Evolutionary conservation across 108 stramenopile species (phyloP).

Genomic region (Fragilariopsis cylindrus): DNA sequence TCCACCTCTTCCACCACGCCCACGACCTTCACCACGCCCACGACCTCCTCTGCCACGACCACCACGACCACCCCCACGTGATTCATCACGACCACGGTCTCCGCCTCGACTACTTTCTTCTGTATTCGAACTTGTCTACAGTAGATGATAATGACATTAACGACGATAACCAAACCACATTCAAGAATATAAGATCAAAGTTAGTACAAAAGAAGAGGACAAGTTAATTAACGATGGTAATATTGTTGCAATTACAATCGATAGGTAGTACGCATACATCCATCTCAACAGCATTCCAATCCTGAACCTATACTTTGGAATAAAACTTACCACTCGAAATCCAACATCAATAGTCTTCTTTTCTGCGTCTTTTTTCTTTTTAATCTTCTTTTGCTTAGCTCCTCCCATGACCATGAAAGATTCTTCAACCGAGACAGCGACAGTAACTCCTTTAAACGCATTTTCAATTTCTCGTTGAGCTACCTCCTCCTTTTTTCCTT

Average conservation of each 20-base stretch:
- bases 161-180: background rate
- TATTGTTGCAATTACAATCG: too few relatives aligned
- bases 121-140: constrained; percentile 39
- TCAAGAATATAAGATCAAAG: background rate
- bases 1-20: constrained; percentile 41
- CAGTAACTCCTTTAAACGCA: constrained; percentile 55
- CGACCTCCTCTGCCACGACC: constrained; percentile 42
- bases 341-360: constrained; percentile 72
- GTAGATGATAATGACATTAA: background rate
- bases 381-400: constrained; percentile 65
- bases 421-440: constrained; percentile 48
- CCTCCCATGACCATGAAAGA: constrained; percentile 85
- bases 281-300: background rate
- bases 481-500: constrained; percentile 50
- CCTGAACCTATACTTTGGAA: background rate
- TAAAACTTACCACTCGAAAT: constrained; percentile 59
- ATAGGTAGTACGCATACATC: constrained; percentile 5
- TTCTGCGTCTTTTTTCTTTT: constrained; percentile 54
- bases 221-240: too few relatives aligned
- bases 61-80: constrained; percentile 41
- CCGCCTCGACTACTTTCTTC: constrained; percentile 49
- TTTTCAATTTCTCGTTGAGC: constrained; percentile 63
- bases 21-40: constrained; percentile 36
- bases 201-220: too few relatives aligned
- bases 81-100: constrained; percentile 48